Percentiles rank a stretch among this genome's conserved stretches.
Evolutionary conservation across 495 filamentous ascomycete genomes (phyloP).

Genomic region (Neurospora sp.): DNA sequence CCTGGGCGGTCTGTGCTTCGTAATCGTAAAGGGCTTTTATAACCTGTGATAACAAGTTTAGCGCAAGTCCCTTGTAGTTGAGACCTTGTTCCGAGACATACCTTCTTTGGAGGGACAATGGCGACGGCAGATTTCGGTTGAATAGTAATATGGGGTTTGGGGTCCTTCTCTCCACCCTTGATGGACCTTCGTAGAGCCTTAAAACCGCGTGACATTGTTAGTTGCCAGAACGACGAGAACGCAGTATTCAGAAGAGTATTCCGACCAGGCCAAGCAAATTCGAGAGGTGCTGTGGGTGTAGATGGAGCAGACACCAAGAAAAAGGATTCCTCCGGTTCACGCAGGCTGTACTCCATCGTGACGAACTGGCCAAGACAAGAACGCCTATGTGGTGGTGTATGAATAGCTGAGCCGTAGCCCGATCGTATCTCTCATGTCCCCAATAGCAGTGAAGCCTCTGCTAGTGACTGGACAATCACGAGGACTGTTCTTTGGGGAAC

Average conservation of each 20-base stretch:
- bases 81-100: conserved; percentile 33
- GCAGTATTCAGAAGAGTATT: background rate
- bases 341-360: background rate
- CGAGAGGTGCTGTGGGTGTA: background rate
- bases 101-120: conserved; percentile 94
- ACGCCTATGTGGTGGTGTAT: background rate
- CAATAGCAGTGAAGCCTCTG: background rate
- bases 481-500: background rate
- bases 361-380: background rate
- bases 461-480: background rate
- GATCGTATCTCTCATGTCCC: background rate
- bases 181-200: conserved; percentile 78
- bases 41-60: conserved; percentile 49
- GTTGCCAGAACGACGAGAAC: conserved; percentile 5
- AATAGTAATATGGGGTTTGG: conserved; percentile 74
- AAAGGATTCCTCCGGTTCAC: background rate
- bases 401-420: background rate
- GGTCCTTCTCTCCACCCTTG: conserved; percentile 67
- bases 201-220: conserved; percentile 33
- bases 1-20: conserved; percentile 60
- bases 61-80: conserved; percentile 5
- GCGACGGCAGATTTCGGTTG: conserved; percentile 89
- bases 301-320: background rate
- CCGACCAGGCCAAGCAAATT: background rate
- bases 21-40: conserved; percentile 97